Base-by-base conservation (phyloP, 2,329 filamentous ascomycete species). In the Chalaropsis thielavioides region DNA sequence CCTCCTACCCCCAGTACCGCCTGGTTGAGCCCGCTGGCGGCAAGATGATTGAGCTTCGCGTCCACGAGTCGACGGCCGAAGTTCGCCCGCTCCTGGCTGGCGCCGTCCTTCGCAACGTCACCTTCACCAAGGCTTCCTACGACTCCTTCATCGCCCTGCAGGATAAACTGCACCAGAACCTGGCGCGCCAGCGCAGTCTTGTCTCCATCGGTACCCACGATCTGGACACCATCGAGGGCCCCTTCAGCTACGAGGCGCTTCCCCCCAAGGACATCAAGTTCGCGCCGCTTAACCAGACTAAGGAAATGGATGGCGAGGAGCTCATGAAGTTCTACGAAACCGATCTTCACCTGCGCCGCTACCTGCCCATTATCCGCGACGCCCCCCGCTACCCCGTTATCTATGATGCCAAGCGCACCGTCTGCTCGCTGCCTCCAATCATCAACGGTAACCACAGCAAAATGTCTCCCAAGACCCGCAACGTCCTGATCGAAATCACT, bases 131-230 rank as follows among this genome's bases (percentile, higher is more conserved):
- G 78, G 89, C 87, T 70, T 83, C 88, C 69, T 99, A 99, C 75
- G 90, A 95, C 71, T 96, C 91, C 72, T 99, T 99, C 88, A 99
- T 99, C 74, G 84, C 87, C 65, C 82, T 99, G 60, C 94, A 99
- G 78, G 95, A 99, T 78, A 99, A 99, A 79, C 83, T 99, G 60
- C 94, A 99, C 78, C 88, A 92, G 74, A 99, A 99, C 73, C 79
- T 99, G 69, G 95, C 94, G 61, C 85, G 94, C 68, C 89, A 97
- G 76, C 81, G 94, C 71, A 96, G 92, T 0, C 78, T 99, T 59
- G 92, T 96, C n/a, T 89, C 92, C 24, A 96, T 99, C 73, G 94
- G 94, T 70, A 99, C 94, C 2, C 94, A 99, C 76, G 92, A 99
- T 74, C 80, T 97, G 69, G 92, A 97, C 73, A 96, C 90, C 19